These are phyloP conservation scores for Aureobasidium sp. DNA, from an alignment of 2,329 filamentous ascomycete genomes.

Conservation along the genomic window DNA sequence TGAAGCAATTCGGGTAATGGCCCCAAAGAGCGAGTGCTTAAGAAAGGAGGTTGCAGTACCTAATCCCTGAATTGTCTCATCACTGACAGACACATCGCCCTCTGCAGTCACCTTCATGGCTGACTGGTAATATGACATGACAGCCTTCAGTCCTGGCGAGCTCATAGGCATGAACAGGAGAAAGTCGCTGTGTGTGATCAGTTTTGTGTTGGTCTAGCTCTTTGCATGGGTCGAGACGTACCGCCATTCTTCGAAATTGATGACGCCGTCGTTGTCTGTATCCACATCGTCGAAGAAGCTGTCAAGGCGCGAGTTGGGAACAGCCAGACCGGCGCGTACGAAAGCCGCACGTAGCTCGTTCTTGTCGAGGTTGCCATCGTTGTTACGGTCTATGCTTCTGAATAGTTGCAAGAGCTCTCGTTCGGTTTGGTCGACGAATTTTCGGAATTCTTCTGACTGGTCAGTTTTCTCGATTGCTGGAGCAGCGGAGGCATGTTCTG, in stretches of 20 bases:
- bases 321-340: conserved; percentile 65
- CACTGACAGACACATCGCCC: conserved; percentile 86
- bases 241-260: conserved; percentile 95
- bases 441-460: conserved; percentile 66
- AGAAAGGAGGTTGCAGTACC: conserved; percentile 65
- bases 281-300: conserved; percentile 89
- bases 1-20: conserved; percentile 61
- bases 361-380: conserved; percentile 80
- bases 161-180: conserved; percentile 76
- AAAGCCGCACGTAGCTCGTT: conserved; percentile 77
- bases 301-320: conserved; percentile 69
- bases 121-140: conserved; percentile 85
- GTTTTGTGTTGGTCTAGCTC: neutral
- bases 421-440: conserved; percentile 83
- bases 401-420: conserved; percentile 76
- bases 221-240: conserved; percentile 37
- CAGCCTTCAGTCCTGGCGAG: conserved; percentile 66
- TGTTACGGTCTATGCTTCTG: conserved; percentile 75
- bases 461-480: neutral
- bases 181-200: conserved; percentile 62
- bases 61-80: conserved; percentile 86
- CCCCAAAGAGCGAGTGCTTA: conserved; percentile 67
- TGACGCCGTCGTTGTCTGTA: conserved; percentile 75
- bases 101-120: conserved; percentile 85
- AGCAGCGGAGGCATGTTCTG: neutral